These are phyloP conservation scores for Paramyrothecium roridum DNA, from an alignment of 2,329 filamentous ascomycete species.

Conservation along the genomic window DNA sequence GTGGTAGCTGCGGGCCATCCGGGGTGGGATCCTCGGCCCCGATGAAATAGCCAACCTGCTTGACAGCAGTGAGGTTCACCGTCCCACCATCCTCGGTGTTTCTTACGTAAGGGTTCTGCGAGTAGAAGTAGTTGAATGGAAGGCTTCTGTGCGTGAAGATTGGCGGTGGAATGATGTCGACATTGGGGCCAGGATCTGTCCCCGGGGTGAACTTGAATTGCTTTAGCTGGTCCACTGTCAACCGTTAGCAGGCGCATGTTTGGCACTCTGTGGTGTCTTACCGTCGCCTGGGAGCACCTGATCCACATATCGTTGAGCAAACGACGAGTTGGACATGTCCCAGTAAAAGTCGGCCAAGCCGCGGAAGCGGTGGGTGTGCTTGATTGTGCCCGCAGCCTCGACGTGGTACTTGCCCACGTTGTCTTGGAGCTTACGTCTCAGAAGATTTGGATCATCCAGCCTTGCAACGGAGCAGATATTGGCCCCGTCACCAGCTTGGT, in stretches of 20 bases:
- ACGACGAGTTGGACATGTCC: conserved; percentile 63
- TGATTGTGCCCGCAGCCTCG: conserved; percentile 69
- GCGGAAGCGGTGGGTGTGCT: conserved; percentile 82
- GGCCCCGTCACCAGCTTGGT: conserved; percentile 7
- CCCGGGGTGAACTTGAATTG: conserved; percentile 65
- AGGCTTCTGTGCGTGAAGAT: conserved; percentile 72
- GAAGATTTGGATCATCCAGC: conserved; percentile 48
- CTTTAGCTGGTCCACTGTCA: conserved; percentile 46
- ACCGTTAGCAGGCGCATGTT: background rate
- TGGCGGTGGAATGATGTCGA: conserved; percentile 76
- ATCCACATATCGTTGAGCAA: conserved; percentile 69
- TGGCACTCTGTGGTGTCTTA: conserved; percentile 27
- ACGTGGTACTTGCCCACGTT: conserved; percentile 65
- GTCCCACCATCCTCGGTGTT: conserved; percentile 54
- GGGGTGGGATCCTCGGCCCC: conserved; percentile 60
- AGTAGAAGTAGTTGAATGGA: conserved; percentile 77
- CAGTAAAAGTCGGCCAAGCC: conserved; percentile 87
- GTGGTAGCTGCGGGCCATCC: conserved; percentile 57
- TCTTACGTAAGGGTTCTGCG: conserved; percentile 78
- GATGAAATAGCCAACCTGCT: conserved; percentile 57
- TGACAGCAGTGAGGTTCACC: conserved; percentile 58
- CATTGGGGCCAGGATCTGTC: conserved; percentile 54
- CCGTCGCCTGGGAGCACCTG: conserved; percentile 70
- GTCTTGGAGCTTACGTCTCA: conserved; percentile 66
- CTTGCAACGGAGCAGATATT: conserved; percentile 40